These are phyloP conservation scores for Thermoascus crustaceus DNA, from an alignment of 2,329 filamentous ascomycete genomes.

Conservation along the genomic window DNA sequence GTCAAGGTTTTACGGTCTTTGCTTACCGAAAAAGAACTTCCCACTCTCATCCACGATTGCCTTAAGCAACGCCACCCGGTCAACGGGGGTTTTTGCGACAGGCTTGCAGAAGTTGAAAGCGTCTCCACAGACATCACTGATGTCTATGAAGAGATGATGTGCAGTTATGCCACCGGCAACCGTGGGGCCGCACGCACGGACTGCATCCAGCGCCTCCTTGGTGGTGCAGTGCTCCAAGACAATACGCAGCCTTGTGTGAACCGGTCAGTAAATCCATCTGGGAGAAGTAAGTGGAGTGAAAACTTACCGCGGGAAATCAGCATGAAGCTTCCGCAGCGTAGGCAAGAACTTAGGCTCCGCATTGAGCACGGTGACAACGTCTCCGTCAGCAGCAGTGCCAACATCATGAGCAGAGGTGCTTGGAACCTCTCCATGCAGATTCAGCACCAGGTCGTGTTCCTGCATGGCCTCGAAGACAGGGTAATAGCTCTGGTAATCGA, in stretches of 20 bases:
- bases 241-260: constrained; percentile 29
- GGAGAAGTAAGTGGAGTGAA: not conserved
- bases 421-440: constrained; percentile 86
- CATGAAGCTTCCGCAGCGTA: constrained; percentile 64
- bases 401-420: constrained; percentile 37
- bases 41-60: constrained; percentile 47
- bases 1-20: not conserved
- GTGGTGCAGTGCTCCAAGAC: constrained; percentile 83
- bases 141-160: constrained; percentile 73
- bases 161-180: constrained; percentile 68
- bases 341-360: constrained; percentile 74
- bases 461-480: constrained; percentile 84
- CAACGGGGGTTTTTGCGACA: constrained; percentile 62
- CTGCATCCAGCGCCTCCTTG: constrained; percentile 68
- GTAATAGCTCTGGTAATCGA: constrained; percentile 38
- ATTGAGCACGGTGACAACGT: constrained; percentile 52
- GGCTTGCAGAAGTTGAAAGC: constrained; percentile 76
- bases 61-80: constrained; percentile 63
- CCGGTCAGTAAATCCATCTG: too few species aligned
- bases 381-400: constrained; percentile 7
- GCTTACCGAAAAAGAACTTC: constrained; percentile 59
- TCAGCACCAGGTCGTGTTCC: constrained; percentile 69
- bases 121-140: constrained; percentile 64
- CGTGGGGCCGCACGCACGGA: constrained; percentile 64
- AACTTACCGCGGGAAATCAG: constrained; percentile 61